Evolutionary conservation across 1,284 basidiomycete species (phyloP), one percentile per base, ranked within the genome.

Genomic region (Irpex sp.): DNA sequence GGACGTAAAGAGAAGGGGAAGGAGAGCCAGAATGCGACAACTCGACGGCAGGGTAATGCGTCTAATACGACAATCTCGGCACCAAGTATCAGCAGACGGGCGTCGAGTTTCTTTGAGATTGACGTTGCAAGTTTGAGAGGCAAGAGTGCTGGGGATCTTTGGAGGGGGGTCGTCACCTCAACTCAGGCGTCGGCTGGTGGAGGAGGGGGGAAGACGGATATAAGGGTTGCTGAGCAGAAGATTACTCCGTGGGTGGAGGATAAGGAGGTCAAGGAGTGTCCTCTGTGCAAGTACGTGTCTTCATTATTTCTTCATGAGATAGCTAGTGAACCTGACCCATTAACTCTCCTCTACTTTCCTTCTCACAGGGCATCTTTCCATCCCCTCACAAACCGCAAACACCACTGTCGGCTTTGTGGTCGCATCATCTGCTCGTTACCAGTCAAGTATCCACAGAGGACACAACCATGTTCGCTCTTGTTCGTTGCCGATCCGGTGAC

Each of bases 191-290:
- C 74, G 36, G 74, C 77, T 2, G 69, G 77, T 14, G 84, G 84
- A 45, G 39, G 2, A 66, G 73, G 77, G 2, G 70, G 77, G 12
- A 84, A 85, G 66, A 76, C 73, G 21, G 83, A 87, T 66, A 78
- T 86, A 52, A 78, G 89, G 93, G 93, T 83, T 60, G 86, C 87
- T 2, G 96, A 99, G 73, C 95, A 98, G 75, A 80, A 82, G 37
- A 96, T 99, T 67, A 94, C 98, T 3, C 94, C 94, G 12, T 99
- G 96, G 96, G 87, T 98, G 72, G 87, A 91, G 45, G 96, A 98
- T 70, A 78, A 82, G 0, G 72, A 80, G 9, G 91, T 87, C 0
- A 84, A 83, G 36, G 85, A 86, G 60, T 98, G 96, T 77, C 88
- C 91, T 1, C 79, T 96, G 64, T 99, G 96, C 84, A 74, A 75